A percentile compares a stretch with the other conserved stretches of the same genome.
Evolutionary conservation across 2,329 filamentous ascomycete genomes (phyloP).

Genomic region (Diaporthe citri): DNA sequence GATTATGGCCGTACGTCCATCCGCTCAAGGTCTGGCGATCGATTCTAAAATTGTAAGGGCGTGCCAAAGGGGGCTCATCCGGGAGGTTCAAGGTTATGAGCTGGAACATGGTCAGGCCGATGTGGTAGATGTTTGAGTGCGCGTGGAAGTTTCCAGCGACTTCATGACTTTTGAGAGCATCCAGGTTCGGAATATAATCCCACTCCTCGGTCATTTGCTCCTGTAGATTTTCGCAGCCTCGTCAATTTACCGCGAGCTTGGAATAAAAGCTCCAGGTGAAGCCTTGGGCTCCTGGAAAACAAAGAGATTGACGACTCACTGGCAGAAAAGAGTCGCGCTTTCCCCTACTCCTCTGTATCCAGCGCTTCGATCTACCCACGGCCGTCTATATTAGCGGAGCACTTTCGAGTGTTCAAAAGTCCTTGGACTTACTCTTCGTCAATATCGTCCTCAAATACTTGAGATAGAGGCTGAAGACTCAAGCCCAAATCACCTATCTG

Average conservation of each 20-base stretch:
- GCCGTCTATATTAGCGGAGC: background rate
- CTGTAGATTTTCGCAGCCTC: background rate
- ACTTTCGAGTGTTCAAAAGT: background rate
- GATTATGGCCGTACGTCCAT: conserved; percentile 24
- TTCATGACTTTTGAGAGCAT: background rate
- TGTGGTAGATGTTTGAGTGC: conserved; percentile 26
- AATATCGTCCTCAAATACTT: background rate
- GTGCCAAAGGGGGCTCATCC: background rate
- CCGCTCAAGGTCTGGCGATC: background rate
- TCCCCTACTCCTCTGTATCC: background rate
- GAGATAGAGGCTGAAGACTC: background rate
- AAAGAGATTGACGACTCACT: background rate
- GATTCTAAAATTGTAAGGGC: background rate
- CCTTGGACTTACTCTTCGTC: background rate
- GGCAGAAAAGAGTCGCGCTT: background rate
- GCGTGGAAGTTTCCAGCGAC: background rate
- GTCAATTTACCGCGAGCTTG: background rate
- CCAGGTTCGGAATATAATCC: background rate
- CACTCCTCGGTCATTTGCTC: conserved; percentile 26
- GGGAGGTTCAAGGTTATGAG: background rate
- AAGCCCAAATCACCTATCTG: conserved; percentile 22
- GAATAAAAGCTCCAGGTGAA: too few relatives aligned
- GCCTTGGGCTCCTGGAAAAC: background rate
- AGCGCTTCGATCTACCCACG: background rate
- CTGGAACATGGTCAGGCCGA: conserved; percentile 19